A percentile compares a stretch with the other conserved stretches of the same genome.
phyloP scores from a whole-genome alignment of 306 rosid genomes.

The Ammopiptanthus mongolicus region DNA sequence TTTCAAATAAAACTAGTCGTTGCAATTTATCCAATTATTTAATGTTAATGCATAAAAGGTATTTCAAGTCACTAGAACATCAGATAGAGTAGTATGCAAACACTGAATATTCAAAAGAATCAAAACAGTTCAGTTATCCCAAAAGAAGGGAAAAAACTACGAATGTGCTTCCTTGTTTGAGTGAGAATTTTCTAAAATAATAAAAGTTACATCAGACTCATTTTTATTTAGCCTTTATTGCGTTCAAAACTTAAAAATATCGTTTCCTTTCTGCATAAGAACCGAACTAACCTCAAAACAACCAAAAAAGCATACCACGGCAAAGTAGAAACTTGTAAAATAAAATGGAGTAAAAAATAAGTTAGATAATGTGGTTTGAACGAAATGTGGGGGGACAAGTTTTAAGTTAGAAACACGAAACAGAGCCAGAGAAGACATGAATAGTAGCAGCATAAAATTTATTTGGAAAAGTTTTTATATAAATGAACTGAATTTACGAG shows the following conservation, averaged over 20 bases:
- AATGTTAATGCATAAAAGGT: background rate
- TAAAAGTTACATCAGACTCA: background rate
- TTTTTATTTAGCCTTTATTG: background rate
- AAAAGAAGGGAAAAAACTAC: no score
- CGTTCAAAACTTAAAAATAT: background rate
- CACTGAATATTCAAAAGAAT: background rate
- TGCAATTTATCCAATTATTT: background rate
- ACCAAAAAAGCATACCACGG: background rate
- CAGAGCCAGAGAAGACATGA: background rate
- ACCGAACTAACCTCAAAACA: background rate
- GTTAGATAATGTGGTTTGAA: background rate
- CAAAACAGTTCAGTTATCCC: background rate
- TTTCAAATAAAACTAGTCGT: background rate
- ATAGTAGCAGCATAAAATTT: background rate
- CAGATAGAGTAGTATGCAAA: background rate
- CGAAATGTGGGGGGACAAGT: background rate
- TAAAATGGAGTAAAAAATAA: background rate
- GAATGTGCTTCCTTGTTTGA: background rate
- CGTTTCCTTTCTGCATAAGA: background rate
- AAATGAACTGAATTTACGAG: constrained; percentile 2
- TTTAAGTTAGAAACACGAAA: background rate
- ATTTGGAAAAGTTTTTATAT: background rate
- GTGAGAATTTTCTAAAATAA: background rate
- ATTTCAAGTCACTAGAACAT: background rate
- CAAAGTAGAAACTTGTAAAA: background rate